Evolutionary conservation across 768 basidiomycete genomes (phyloP).

Genomic region (Xerocomellus chrysenteron): DNA sequence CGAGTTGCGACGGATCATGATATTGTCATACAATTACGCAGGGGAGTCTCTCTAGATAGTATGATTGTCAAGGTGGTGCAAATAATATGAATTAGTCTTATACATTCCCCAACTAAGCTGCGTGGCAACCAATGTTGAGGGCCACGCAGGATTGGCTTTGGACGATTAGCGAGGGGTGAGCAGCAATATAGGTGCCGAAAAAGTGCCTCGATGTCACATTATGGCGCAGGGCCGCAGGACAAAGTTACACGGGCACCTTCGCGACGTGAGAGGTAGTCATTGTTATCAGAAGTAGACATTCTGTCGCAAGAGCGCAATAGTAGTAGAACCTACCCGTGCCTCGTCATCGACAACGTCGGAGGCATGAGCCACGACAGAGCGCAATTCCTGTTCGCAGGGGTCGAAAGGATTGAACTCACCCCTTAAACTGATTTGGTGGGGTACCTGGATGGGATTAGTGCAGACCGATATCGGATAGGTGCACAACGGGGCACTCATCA

Average conservation of each 20-base stretch:
- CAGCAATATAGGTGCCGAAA: no score
- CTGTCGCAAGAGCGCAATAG: neutral
- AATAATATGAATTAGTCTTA: neutral
- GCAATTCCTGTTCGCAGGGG: neutral
- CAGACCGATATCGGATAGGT: no score
- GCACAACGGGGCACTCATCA: no score
- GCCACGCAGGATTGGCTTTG: no score
- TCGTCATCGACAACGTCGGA: neutral
- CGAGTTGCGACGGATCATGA: conserved; percentile 13
- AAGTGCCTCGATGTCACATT: no score
- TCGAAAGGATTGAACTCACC: no score
- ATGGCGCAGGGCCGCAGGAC: no score
- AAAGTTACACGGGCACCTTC: neutral
- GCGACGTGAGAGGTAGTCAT: neutral
- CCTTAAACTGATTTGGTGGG: no score
- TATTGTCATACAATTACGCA: neutral
- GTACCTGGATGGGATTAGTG: no score
- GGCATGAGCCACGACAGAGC: neutral
- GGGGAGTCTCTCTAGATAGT: neutral
- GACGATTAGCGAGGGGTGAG: no score
- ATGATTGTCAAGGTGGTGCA: neutral
- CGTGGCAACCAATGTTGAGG: no score
- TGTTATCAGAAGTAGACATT: no score
- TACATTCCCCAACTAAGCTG: neutral
- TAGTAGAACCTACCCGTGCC: neutral